Percentiles rank a stretch among this genome's conserved stretches.
These are phyloP conservation scores for Fusarium goolgardi DNA, from an alignment of 2,329 filamentous ascomycete genomes.

Conservation along the genomic window DNA sequence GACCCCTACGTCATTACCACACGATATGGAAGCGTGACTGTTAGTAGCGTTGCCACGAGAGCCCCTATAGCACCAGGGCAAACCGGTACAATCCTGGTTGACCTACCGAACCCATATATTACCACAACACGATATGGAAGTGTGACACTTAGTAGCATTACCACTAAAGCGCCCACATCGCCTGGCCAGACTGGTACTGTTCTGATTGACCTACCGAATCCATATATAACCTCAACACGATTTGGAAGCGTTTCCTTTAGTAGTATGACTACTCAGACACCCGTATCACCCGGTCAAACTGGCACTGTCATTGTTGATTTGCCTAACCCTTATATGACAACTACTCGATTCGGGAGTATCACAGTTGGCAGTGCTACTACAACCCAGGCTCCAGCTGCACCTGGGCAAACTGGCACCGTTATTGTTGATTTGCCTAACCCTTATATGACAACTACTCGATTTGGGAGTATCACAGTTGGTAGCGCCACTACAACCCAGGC, in stretches of 20 bases:
- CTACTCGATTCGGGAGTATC: background rate
- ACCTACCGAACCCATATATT: background rate
- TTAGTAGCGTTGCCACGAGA: background rate
- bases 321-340: background rate
- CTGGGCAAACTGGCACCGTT: conserved; percentile 4
- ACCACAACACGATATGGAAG: background rate
- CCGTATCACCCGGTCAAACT: background rate
- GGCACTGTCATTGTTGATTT: background rate
- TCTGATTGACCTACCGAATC: background rate
- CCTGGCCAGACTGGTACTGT: background rate
- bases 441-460: background rate
- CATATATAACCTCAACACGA: background rate
- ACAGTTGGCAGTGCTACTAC: background rate
- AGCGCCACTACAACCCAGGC: background rate
- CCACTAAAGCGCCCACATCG: background rate
- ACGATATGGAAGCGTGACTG: background rate
- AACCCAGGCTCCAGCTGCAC: fast-evolving
- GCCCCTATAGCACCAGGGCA: background rate
- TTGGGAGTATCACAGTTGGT: background rate
- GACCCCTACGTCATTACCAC: background rate
- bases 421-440: background rate
- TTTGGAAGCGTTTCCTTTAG: background rate
- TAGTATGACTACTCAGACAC: background rate
- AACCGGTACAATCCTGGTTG: background rate
- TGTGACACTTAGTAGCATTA: too few relatives aligned